These are phyloP conservation scores for Madurella mycetomatis DNA, from an alignment of 2,329 filamentous ascomycete genomes.

Conservation along the genomic window DNA sequence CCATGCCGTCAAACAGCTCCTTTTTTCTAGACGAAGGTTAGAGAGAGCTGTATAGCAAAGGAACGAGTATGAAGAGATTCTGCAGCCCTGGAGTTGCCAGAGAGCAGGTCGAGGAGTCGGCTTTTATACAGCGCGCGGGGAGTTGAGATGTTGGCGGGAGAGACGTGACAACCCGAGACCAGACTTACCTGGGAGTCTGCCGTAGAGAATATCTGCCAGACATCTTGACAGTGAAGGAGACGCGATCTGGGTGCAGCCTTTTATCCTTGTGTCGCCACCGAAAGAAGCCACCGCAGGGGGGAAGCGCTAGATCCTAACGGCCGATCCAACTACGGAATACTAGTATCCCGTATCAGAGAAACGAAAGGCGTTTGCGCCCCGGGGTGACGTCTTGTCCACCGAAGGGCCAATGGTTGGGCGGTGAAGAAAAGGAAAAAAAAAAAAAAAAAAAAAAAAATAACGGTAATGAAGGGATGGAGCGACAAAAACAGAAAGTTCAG, in stretches of 20 bases:
- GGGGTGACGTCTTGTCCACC: background rate
- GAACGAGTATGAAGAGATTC: background rate
- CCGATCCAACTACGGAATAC: conserved; percentile 1
- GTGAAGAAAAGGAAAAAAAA: conserved; percentile 2
- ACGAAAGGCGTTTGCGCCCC: background rate
- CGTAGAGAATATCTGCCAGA: conserved; percentile 31
- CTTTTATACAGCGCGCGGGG: background rate
- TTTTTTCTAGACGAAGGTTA: conserved; percentile 45
- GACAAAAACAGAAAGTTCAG: background rate
- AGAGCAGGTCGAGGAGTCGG: background rate
- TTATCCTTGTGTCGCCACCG: conserved; percentile 2
- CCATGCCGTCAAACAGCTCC: conserved; percentile 58
- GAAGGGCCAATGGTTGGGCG: background rate
- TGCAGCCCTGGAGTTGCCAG: background rate
- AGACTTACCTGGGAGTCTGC: conserved; percentile 31
- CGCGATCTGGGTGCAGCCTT: conserved; percentile 9
- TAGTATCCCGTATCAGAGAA: conserved; percentile 10
- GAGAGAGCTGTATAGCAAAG: background rate
- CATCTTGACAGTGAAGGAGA: conserved; percentile 21
- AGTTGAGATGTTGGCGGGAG: background rate
- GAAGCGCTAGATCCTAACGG: background rate
- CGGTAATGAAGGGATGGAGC: background rate
- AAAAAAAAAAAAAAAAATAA: too few species aligned
- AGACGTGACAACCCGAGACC: background rate
- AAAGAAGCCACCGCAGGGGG: background rate